Evolutionary conservation across 2,329 filamentous ascomycete species (phyloP).

Genomic region (Epicoccum nigrum): DNA sequence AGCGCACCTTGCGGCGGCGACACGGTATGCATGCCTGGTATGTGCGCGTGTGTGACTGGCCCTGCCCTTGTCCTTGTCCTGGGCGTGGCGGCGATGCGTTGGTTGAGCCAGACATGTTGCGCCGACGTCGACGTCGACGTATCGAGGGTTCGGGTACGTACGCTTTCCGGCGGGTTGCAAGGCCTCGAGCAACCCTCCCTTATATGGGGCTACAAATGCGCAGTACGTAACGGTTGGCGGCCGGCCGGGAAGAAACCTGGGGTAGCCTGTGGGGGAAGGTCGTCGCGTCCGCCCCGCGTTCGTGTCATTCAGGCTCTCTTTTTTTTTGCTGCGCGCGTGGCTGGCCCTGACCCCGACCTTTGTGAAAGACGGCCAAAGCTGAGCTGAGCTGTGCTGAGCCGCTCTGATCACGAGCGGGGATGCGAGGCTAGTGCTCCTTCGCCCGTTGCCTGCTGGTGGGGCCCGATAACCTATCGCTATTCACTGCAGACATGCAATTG

Average conservation of each 20-base stretch:
- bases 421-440: neutral
- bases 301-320: neutral
- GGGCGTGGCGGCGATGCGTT: slow-evolving; percentile 9
- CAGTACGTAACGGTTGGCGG: slow-evolving; percentile 8
- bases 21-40: slow-evolving; percentile 56
- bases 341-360: slow-evolving; percentile 7
- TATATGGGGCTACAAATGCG: slow-evolving; percentile 6
- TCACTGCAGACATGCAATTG: neutral
- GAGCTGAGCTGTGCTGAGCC: slow-evolving; percentile 9
- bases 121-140: too few relatives aligned
- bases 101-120: slow-evolving; percentile 9
- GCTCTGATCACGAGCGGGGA: slow-evolving; percentile 10
- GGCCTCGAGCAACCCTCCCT: slow-evolving; percentile 3
- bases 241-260: neutral
- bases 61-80: neutral
- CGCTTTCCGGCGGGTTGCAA: slow-evolving; percentile 20
- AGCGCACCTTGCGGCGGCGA: slow-evolving; percentile 37
- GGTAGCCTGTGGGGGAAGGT: slow-evolving; percentile 15
- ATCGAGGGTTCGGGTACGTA: slow-evolving; percentile 14
- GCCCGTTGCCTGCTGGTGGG: neutral
- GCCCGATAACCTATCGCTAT: neutral
- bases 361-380: slow-evolving; percentile 2
- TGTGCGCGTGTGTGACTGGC: slow-evolving; percentile 13
- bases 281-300: slow-evolving; percentile 14
- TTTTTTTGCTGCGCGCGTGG: neutral